Evolutionary conservation across 306 rosid species (phyloP), one percentile per base, ranked within the genome.

Genomic region (Sindora glabra): DNA sequence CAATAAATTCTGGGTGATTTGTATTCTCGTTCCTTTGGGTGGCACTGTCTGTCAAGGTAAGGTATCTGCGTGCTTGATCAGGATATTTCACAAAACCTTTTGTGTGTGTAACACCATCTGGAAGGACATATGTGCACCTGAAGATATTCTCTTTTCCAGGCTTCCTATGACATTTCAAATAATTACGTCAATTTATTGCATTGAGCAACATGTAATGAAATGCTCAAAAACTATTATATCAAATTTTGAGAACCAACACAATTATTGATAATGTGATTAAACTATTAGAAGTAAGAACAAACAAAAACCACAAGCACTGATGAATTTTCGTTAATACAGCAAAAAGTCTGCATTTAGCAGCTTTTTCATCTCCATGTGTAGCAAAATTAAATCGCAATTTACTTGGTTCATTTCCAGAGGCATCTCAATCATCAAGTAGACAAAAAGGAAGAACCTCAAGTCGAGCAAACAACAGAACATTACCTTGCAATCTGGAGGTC

Each of bases 101-200:
- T 9, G 88, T 81, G 61, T 86, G 72, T 0, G 86, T 72, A 14
- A 92, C 30, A 24, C 98, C 98, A 59, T 92, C 98, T 0, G 98
- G 98, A 59, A 92, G 89, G 40, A 92, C 98, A 65, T 88, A 92
- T 0, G 96, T 81, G 74, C 86, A 78, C 74, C 82, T 82, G 26
- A 83, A 77, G 34, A 78, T 72, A 72, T 92, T 88, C n/a, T 79
- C 85, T 58, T 59, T 74, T 19, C 88, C 95, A 12, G 51, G 63
- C 58, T 81, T 87, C 87, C 95, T 88, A 38, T 15, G 32, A 23
- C 18, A 44, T n/a, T 39, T 22, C 47, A 37, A 50, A 23, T 33
- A n/a, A 32, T 8, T 25, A 5, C 6, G 14, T n/a, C 29, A 38
- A 25, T 16, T 9, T 11, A 39, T 39, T 18, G 13, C 7, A 41